Evolutionary conservation across 176 grass and related monocot genomes (phyloP), one percentile per base, ranked within the genome.

Genomic region (Cenchrus purpureus): DNA sequence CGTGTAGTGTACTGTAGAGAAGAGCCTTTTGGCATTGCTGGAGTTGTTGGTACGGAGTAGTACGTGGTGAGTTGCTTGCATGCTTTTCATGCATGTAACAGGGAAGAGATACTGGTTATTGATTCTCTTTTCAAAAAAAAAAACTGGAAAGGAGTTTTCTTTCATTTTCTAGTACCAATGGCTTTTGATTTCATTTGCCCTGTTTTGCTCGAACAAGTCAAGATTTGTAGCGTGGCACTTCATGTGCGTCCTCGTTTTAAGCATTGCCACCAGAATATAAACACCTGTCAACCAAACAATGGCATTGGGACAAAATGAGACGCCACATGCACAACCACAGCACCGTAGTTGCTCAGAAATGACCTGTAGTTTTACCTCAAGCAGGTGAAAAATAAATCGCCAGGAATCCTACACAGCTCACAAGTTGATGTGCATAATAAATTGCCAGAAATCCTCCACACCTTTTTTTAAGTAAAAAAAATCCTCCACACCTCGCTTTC

Each of bases 311-410:
- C 34, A 1, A 48, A 85, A 11, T 49, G 73, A 49, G 55, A 69
- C 42, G 65, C 66, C 55, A 52, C 40, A 74, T n/a, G 44, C 29
- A 12, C 22, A 10, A 4, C 32, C 55, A 20, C 52, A 19, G 6
- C 52, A 20, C 65, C 6, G 15, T 76, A 76, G 19, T 16, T 82
- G 74, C 28, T 63, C 42, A 15, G 61, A 87, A 76, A 75, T 76
- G 52, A 29, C 16, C 16, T 48, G 54, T 32, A 2, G 9, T 28
- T 13, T 2, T 48, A 28, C 37, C 19, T 45, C 40, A 49, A 44
- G 13, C 78, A 22, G 29, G 73, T 34, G 62, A n/a, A 22, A 64
- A 68, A 57, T 56, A 68, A 65, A 55, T 20, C 11, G 46, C 5
- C 31, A 22, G 37, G 49, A 22, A 58, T 20, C 14, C 8, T 16